Conservation (phyloP, 768 basidiomycete genomes). For the Trametes cinnabarina region DNA sequence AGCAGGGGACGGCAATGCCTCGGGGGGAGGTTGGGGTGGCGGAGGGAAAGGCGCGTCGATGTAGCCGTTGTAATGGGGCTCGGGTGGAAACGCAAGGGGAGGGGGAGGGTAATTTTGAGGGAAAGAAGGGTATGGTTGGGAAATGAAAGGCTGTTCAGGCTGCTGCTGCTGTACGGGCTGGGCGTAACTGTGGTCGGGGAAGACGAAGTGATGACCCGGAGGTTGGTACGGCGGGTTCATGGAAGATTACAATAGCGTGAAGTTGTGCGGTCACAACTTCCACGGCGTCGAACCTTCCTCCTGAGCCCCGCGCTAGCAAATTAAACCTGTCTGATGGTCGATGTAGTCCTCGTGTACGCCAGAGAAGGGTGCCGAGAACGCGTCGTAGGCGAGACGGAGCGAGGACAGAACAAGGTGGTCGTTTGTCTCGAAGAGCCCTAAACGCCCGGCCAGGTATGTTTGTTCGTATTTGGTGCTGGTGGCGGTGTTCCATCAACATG, state of each 20-base stretch:
- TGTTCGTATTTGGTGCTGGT: slow-evolving; percentile 8
- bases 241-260: slow-evolving; percentile 9
- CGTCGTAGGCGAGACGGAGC: neutral
- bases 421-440: slow-evolving; percentile 15
- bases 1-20: slow-evolving; percentile 2
- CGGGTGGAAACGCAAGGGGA: neutral
- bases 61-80: neutral
- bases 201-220: slow-evolving; percentile 13
- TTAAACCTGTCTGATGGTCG: neutral
- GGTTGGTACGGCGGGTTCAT: slow-evolving; percentile 14
- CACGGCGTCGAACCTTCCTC: neutral
- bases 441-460: slow-evolving; percentile 13
- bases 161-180: slow-evolving; percentile 1
- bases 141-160: neutral
- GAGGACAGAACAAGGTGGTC: slow-evolving; percentile 11
- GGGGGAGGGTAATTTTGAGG: neutral
- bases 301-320: neutral
- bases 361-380: neutral
- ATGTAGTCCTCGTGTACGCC: neutral
- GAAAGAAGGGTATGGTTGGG: neutral
- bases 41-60: slow-evolving; percentile 1
- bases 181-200: neutral
- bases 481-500: slow-evolving; percentile 10
- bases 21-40: neutral
- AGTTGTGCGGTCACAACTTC: slow-evolving; percentile 13